These are phyloP conservation scores for Salix viminalis DNA, from an alignment of 345 rosid species.

Conservation along the genomic window DNA sequence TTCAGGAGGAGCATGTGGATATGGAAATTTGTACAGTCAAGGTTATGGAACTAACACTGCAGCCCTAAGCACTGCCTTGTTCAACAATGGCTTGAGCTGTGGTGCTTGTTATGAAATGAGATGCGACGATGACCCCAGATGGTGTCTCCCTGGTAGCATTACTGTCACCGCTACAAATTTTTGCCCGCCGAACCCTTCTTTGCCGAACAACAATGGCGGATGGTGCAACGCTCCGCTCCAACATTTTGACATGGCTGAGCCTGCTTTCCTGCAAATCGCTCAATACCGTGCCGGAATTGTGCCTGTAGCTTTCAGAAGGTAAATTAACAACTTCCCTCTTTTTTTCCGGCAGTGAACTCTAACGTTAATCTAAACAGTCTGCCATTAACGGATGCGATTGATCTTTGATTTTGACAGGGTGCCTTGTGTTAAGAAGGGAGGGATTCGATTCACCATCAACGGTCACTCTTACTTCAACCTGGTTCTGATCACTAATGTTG, in stretches of 20 bases:
- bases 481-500: conserved; percentile 56
- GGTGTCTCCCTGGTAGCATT: conserved; percentile 18
- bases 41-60: conserved; percentile 28
- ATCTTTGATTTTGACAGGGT: conserved; percentile 28
- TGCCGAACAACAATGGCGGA: conserved; percentile 51
- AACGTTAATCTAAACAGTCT: too few species aligned
- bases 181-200: conserved; percentile 52
- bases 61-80: conserved; percentile 24
- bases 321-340: not conserved
- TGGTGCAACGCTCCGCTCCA: conserved; percentile 69
- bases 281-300: conserved; percentile 59
- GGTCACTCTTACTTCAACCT: conserved; percentile 54
- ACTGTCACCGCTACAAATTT: conserved; percentile 30
- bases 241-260: conserved; percentile 58
- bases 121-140: conserved; percentile 19
- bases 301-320: conserved; percentile 50
- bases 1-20: conserved; percentile 27
- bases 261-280: conserved; percentile 55
- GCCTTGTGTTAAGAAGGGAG: conserved; percentile 48
- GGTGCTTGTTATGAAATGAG: conserved; percentile 23
- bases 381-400: too few species aligned
- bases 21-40: conserved; percentile 26
- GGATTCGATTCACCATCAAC: conserved; percentile 47
- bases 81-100: conserved; percentile 24
- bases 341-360: too few species aligned